phyloP scores from a whole-genome alignment of 257 asterid genomes.

The Solanum microdontum region DNA sequence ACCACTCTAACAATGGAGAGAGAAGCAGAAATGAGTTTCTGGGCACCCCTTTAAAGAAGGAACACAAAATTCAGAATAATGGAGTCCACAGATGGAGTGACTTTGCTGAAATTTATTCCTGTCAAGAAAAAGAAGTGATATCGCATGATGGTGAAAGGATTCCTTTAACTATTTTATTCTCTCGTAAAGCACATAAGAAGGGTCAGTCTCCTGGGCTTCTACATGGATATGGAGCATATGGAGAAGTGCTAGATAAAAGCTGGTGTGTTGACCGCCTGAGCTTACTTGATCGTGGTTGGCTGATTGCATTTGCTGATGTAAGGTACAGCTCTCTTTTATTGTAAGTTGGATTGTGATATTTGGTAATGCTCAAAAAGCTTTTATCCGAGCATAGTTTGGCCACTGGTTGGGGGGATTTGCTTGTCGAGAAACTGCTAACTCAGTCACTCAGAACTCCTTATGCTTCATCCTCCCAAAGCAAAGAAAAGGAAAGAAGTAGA shows the following conservation, averaged over 20 bases:
- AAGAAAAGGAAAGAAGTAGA: background rate
- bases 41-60: slow-evolving; percentile 4
- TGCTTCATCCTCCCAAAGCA: background rate
- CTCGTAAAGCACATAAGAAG: slow-evolving; percentile 33
- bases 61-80: slow-evolving; percentile 9
- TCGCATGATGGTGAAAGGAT: slow-evolving; percentile 65
- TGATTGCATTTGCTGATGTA: slow-evolving; percentile 87
- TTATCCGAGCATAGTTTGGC: background rate
- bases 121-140: slow-evolving; percentile 55
- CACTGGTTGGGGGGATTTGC: background rate
- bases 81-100: slow-evolving; percentile 28
- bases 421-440: background rate
- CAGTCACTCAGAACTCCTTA: background rate
- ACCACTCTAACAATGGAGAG: background rate
- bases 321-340: slow-evolving; percentile 32
- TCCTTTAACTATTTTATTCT: slow-evolving; percentile 67
- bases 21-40: slow-evolving; percentile 9
- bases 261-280: slow-evolving; percentile 84
- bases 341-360: background rate
- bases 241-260: slow-evolving; percentile 70
- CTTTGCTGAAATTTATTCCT: slow-evolving; percentile 41
- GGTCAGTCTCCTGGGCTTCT: slow-evolving; percentile 79
- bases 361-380: background rate
- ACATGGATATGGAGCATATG: slow-evolving; percentile 92
- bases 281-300: slow-evolving; percentile 92